A percentile compares a stretch with the other conserved stretches of the same genome.
Evolutionary conservation across 2,329 filamentous ascomycete species (phyloP).

Genomic region (Graphiopsis chlorocephala): DNA sequence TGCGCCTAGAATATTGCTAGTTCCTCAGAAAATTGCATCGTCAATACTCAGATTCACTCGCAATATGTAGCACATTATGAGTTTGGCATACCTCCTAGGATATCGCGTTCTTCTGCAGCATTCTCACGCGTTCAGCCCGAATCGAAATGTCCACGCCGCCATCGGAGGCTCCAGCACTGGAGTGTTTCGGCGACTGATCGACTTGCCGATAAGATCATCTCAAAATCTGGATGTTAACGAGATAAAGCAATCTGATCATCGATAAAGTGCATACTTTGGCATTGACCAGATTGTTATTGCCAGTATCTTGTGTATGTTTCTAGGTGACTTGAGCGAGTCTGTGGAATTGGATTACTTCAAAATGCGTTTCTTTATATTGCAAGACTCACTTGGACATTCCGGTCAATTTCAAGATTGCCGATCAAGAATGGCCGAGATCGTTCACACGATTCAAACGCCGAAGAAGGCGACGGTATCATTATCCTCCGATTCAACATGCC

Average conservation of each 20-base stretch:
- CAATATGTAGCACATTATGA: not conserved
- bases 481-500: not conserved
- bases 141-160: not conserved
- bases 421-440: not conserved
- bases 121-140: not conserved
- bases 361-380: not conserved
- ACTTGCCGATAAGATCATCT: not conserved
- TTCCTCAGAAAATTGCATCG: not conserved
- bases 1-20: not conserved
- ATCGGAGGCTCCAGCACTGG: not conserved
- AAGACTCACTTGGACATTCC: too few species aligned
- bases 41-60: too few species aligned
- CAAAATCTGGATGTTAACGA: not conserved
- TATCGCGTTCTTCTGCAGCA: not conserved
- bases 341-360: not conserved
- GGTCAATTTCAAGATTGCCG: not conserved
- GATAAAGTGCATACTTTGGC: too few species aligned
- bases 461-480: not conserved
- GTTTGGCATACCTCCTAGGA: not conserved
- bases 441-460: not conserved
- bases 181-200: constrained; percentile 1
- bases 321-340: too few species aligned
- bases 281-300: not conserved
- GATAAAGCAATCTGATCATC: too few species aligned
- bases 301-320: too few species aligned